Base-by-base conservation (phyloP, 2,329 filamentous ascomycete genomes). In the Neofusicoccum laricinum region DNA sequence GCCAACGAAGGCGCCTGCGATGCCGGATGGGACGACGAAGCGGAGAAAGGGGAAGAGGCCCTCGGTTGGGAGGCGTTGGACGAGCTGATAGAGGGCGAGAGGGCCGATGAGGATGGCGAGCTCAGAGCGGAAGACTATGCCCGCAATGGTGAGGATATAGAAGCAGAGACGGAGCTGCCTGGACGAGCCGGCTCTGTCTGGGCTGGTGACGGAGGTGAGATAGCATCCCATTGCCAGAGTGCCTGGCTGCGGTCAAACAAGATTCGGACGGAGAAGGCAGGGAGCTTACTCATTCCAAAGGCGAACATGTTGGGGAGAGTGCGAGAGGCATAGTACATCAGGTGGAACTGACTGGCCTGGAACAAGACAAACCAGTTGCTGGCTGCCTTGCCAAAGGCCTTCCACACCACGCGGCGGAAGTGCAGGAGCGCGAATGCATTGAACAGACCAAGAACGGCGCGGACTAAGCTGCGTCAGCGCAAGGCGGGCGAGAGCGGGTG, bases 291-390 rank as follows among this genome's bases (percentile, higher is more conserved):
- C 65, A 97, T 79, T 10, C 88, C 86, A 79, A 98, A 95, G 19
- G 95, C 93, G 78, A 97, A 96, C 90, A 96, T 97, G 75, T 99
- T 99, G 1, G 95, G 95, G 68, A 99, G 80, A 2, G 93, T 95
- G 66, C 95, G 85, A 15, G 93, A 95, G 14, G 93, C 90, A 80
- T 99, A 99, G 78, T 92, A 99, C 67, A 95, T 84, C 66, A 96
- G 80, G 78, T 99, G 95, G 73, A 99, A 99, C 77, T 98, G 94
- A 76, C 88, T 89, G 1, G 86, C 86, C 72, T 93, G 90, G 62
- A 98, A 82, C 43, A 91, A 67, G 3, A 90, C 78, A 80, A 90
- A 99, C 93, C 94, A 98, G 63, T 88, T 82, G 4, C 87, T 90
- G 3, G 88, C 86, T 4, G 82, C 81, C 32, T 76, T 79, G 14